phyloP scores from a whole-genome alignment of 2,329 filamentous ascomycete genomes.

The Leptographium flavum region DNA sequence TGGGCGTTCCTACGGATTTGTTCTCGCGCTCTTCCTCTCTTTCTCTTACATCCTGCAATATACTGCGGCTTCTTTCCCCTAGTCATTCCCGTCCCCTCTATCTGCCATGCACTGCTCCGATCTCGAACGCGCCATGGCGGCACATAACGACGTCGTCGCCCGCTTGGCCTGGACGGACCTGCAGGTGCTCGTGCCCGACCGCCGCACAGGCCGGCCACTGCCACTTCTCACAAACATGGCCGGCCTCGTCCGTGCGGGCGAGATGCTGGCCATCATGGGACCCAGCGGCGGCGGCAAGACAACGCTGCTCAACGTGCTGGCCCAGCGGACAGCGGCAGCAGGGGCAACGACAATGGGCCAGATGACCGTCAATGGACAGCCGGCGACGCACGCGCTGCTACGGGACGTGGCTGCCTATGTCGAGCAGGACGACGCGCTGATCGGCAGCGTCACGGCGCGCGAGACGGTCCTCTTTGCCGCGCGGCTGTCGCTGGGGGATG shows the following conservation, averaged over 20 bases:
- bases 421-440: conserved; percentile 76
- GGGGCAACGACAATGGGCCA: conserved; percentile 30
- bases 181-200: too few relatives aligned
- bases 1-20: too few relatives aligned
- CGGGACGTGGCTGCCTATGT: conserved; percentile 61
- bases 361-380: conserved; percentile 48
- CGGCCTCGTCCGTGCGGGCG: conserved; percentile 52
- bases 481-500: conserved; percentile 39
- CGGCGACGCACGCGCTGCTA: conserved; percentile 39
- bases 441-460: conserved; percentile 64
- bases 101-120: too few relatives aligned
- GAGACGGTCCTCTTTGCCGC: conserved; percentile 73
- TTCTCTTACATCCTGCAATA: too few relatives aligned
- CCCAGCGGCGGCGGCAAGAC: conserved; percentile 65
- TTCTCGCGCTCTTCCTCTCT: too few relatives aligned
- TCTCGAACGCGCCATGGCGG: too few relatives aligned
- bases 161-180: too few relatives aligned
- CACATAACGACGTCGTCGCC: too few relatives aligned
- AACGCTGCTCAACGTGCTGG: conserved; percentile 68
- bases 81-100: too few relatives aligned
- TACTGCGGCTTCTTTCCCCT: too few relatives aligned
- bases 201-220: too few relatives aligned
- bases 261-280: conserved; percentile 71
- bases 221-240: conserved; percentile 48
- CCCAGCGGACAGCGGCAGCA: conserved; percentile 37